These are phyloP conservation scores for Pseudogymnoascus sp. DNA, from an alignment of 2,329 filamentous ascomycete species.

Conservation along the genomic window DNA sequence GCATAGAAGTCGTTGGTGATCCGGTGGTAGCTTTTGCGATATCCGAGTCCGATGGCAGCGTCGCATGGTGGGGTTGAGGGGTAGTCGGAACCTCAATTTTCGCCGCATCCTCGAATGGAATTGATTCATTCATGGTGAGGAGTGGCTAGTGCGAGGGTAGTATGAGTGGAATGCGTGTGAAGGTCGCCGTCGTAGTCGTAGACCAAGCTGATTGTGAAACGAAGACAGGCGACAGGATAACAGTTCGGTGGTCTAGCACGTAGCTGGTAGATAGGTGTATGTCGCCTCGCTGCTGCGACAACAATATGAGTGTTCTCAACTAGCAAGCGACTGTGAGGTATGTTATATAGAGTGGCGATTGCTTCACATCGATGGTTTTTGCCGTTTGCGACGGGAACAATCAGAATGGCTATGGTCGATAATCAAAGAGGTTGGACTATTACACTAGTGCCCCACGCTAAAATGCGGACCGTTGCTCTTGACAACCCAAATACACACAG, in stretches of 20 bases:
- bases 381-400: slow-evolving; percentile 7
- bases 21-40: not conserved
- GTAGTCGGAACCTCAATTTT: slow-evolving; percentile 10
- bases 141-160: not conserved
- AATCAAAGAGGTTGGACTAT: slow-evolving; percentile 7
- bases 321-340: not conserved
- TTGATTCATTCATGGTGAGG: not conserved
- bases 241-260: not conserved
- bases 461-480: slow-evolving; percentile 9
- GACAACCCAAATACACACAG: not conserved
- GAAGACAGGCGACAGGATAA: not conserved
- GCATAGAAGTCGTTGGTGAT: slow-evolving; percentile 9
- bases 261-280: not conserved
- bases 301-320: not conserved
- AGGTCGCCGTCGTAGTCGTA: not conserved
- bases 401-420: slow-evolving; percentile 7
- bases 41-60: slow-evolving; percentile 11
- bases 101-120: not conserved
- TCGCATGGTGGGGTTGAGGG: slow-evolving; percentile 12
- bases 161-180: not conserved
- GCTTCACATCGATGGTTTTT: not conserved
- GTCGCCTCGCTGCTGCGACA: not conserved
- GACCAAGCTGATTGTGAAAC: not conserved
- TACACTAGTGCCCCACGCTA: slow-evolving; percentile 4
- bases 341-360: not conserved